These are phyloP conservation scores for Paramecium primaurelia DNA, from an alignment of 73 alveolate genomes.

Conservation along the genomic window DNA sequence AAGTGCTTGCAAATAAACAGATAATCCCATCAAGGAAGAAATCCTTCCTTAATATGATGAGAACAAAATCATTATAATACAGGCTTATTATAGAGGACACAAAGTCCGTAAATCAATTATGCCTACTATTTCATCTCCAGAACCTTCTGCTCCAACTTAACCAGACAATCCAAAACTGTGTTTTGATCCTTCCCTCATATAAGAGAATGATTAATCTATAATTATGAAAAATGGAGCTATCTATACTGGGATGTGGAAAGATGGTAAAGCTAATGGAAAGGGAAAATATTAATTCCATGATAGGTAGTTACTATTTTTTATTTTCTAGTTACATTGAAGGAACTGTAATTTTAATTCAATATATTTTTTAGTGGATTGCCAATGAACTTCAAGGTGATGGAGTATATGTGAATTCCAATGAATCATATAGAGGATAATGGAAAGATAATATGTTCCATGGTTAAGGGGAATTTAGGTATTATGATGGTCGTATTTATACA, in stretches of 20 bases:
- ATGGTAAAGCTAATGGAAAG: slow-evolving; percentile 11
- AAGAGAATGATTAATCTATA: not conserved
- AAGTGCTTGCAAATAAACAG: not conserved
- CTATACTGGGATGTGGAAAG: not conserved
- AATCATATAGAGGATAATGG: not conserved
- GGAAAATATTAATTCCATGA: slow-evolving; percentile 24
- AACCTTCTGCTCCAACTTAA: not conserved
- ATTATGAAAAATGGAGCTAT: slow-evolving; percentile 1
- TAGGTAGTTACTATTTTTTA: not conserved
- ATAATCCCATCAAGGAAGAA: not conserved
- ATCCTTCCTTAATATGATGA: not conserved
- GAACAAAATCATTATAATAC: not conserved
- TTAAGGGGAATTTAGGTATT: not conserved
- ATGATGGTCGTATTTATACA: not conserved
- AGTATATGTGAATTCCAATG: not conserved
- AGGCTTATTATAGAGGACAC: not conserved
- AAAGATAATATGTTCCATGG: not conserved
- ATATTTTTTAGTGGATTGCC: not conserved
- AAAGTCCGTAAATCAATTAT: not conserved
- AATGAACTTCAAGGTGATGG: not conserved
- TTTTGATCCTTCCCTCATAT: not conserved
- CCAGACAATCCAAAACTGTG: not conserved
- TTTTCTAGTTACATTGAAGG: slow-evolving; percentile 17
- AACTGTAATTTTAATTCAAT: not conserved
- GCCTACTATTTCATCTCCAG: slow-evolving; percentile 4